Evolutionary conservation across 371 early-diverging fungal species (phyloP).

Genomic region (Saksenaea vasiformis): DNA sequence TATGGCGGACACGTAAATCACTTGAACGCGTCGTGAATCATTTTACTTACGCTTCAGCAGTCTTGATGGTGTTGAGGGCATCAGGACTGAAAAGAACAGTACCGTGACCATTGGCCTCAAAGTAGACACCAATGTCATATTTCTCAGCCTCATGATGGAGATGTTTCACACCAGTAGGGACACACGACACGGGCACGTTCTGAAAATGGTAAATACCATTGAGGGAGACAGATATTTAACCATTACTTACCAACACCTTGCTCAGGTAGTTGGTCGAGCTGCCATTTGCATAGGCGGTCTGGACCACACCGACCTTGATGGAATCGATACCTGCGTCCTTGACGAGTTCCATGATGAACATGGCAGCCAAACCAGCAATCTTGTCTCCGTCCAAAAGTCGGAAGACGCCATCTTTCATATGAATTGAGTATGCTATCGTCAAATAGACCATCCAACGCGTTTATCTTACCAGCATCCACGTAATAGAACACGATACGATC

Average conservation of each 20-base stretch:
- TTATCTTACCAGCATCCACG: conserved; percentile 63
- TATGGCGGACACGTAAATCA: conserved; percentile 17
- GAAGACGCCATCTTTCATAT: conserved; percentile 67
- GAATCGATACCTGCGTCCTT: conserved; percentile 72
- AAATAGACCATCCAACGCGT: background rate
- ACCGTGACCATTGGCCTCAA: conserved; percentile 99
- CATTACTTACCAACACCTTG: conserved; percentile 69
- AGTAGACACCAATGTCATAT: conserved; percentile 99
- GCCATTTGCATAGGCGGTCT: conserved; percentile 99
- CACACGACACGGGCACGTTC: conserved; percentile 93
- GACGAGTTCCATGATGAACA: conserved; percentile 88
- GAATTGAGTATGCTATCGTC: background rate
- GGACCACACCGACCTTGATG: conserved; percentile 94
- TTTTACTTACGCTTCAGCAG: conserved; percentile 60
- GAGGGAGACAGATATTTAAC: background rate
- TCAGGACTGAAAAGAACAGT: conserved; percentile 93
- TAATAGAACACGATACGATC: conserved; percentile 99
- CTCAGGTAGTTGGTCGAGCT: conserved; percentile 91
- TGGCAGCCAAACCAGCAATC: conserved; percentile 92
- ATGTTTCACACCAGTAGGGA: conserved; percentile 99
- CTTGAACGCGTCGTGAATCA: background rate
- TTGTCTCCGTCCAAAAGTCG: conserved; percentile 97
- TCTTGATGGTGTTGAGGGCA: conserved; percentile 78
- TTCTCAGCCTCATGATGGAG: conserved; percentile 97
- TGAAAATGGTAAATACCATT: conserved; percentile 22